Evolutionary conservation across 306 rosid genomes (phyloP).

Genomic region (Ochetophila trinervis): DNA sequence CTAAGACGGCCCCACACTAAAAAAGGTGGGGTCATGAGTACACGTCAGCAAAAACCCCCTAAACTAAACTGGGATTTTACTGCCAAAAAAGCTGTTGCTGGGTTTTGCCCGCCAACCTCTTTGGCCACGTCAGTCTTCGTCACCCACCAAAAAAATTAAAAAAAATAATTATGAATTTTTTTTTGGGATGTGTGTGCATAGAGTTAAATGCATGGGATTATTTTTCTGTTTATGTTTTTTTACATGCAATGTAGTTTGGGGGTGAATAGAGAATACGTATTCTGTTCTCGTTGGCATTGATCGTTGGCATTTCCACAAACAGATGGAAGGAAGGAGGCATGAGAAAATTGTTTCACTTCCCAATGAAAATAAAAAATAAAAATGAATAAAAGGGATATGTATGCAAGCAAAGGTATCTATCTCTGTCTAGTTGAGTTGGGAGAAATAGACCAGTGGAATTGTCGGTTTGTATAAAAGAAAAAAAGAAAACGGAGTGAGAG

Average conservation of each 20-base stretch:
- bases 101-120: slow-evolving; percentile 22
- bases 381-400: too few species aligned
- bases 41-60: slow-evolving; percentile 40
- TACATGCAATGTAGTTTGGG: slow-evolving; percentile 5
- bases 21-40: background rate
- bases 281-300: slow-evolving; percentile 35
- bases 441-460: slow-evolving; percentile 34
- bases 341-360: background rate
- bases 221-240: background rate
- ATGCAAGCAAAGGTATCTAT: slow-evolving; percentile 9
- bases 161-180: background rate
- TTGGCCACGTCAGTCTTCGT: slow-evolving; percentile 27
- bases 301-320: slow-evolving; percentile 50
- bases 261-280: too few species aligned
- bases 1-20: slow-evolving; percentile 16
- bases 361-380: too few species aligned
- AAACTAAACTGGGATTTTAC: slow-evolving; percentile 28
- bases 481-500: background rate
- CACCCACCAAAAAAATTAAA: background rate
- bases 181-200: too few species aligned
- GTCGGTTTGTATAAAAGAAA: slow-evolving; percentile 8
- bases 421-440: slow-evolving; percentile 54
- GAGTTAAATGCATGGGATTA: too few species aligned
- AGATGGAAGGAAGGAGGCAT: slow-evolving; percentile 72
- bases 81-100: slow-evolving; percentile 20